Evolutionary conservation across 108 stramenopile genomes (phyloP), one percentile per base, ranked within the genome.

Genomic region (Mediolabrus comicus): DNA sequence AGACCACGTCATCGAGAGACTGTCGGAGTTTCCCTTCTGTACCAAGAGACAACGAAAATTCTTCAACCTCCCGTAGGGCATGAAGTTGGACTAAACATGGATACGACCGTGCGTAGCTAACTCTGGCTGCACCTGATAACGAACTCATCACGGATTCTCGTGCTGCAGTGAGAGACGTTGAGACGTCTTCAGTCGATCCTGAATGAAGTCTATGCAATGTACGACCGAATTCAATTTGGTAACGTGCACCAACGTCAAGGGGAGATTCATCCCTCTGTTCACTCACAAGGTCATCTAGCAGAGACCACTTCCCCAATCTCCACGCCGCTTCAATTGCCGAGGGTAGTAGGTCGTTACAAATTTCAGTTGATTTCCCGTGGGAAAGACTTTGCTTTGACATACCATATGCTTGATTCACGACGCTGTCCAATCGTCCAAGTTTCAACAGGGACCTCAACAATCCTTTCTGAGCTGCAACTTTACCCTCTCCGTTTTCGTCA

Each of bases 311-410:
- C 16, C 92, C 92, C 31, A 96, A 84, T 35, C 87, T 83, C 92
- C 92, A 92, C 22, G 95, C 86, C 7, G 95, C 95, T 61, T 96
- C 88, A 12, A 85, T 82, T 52, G 92, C 91, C 69, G 55, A 90
- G 71, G 59, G 73, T 28, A 67, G 58, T 28, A 78, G 59, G 29
- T 72, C 74, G 33, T 53, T 36, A 49, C 52, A 52, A 28, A 72
- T 34, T 11, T 33, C 24, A 16, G 51, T 25, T 28, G 26, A 26
- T 28, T 43, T 56, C 54, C 41, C 63, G 33, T 66, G 31, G n/a
- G 7, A 16, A 5, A 19, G 28, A 31, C 60, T 30, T 22, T 56
- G 58, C 16, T 38, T 75, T 9, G 66, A 60, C 55, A 90, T 72
- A 19, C 88, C 94, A 27, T 69, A 69, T 7, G 84, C 85, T 59